Evolutionary conservation across 495 filamentous ascomycete genomes (phyloP).

Genomic region (Aspergillus steynii): DNA sequence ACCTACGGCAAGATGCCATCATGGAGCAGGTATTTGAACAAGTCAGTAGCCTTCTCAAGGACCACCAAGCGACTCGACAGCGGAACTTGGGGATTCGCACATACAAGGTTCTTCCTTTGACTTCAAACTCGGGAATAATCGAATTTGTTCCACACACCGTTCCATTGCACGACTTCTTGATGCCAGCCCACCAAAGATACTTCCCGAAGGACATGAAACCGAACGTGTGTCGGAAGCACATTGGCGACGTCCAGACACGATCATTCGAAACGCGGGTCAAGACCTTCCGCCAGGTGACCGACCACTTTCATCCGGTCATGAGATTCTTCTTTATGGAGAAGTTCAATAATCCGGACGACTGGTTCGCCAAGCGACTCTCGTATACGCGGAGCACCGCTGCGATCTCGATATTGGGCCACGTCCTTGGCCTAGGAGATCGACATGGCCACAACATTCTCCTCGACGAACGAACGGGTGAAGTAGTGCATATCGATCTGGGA

Average conservation of each 20-base stretch:
- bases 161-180: conserved; percentile 83
- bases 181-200: conserved; percentile 86
- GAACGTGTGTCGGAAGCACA: conserved; percentile 71
- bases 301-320: conserved; percentile 90
- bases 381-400: conserved; percentile 93
- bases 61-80: conserved; percentile 81
- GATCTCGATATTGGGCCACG: conserved; percentile 91
- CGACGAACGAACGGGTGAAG: conserved; percentile 86
- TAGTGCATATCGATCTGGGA: conserved; percentile 94
- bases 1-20: conserved; percentile 97
- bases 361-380: conserved; percentile 82
- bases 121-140: conserved; percentile 82
- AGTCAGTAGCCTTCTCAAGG: conserved; percentile 84
- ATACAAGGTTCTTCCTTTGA: conserved; percentile 93
- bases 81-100: conserved; percentile 86
- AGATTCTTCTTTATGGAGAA: conserved; percentile 95
- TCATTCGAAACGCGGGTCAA: conserved; percentile 68
- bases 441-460: conserved; percentile 97
- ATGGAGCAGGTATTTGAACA: conserved; percentile 99
- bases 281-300: conserved; percentile 70
- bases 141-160: conserved; percentile 95
- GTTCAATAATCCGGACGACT: conserved; percentile 92
- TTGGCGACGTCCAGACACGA: conserved; percentile 67
- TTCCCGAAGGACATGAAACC: conserved; percentile 82
- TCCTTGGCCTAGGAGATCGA: conserved; percentile 91